Evolutionary conservation across 345 rosid genomes (phyloP), one percentile per base, ranked within the genome.

Genomic region (Populus simonii): DNA sequence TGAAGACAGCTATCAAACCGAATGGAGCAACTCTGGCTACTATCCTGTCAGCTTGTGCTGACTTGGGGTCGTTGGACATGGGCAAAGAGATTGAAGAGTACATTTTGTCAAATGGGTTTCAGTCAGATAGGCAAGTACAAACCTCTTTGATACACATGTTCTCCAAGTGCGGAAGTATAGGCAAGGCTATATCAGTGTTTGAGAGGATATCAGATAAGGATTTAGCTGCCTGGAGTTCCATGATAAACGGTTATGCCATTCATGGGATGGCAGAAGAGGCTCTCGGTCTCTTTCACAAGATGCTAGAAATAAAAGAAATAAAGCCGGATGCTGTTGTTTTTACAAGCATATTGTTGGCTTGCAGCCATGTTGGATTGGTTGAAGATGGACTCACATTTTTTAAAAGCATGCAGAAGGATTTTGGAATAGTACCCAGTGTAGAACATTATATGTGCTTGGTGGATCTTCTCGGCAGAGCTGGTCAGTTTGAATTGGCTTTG

Each of bases 381-480:
- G 74, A 78, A 17, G 79, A 82, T 25, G 85, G 85, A 16, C 23
- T 82, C 79, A 71, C 6, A 25, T 78, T 53, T 39, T 82, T 66
- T 12, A 15, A 41, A 35, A 67, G 76, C 69, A 78, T 82, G 84
- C 70, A 78, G 62, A 74, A 66, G 23, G 79, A 82, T 66, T 78
- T 66, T 75, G 84, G 79, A 65, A 74, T 82, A 38, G 70, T 66
- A 82, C 82, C 85, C 16, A 70, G 76, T 29, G 16, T 82, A 55
- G 85, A 82, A 75, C 85, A 78, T 57, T 82, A 71, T 57, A 66
- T 72, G 17, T 78, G 84, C 79, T 78, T 82, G 84, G 76, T 78
- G 22, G 84, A 82, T 78, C 79, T 82, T 74, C 84, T 78, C 22
- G 73, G 84, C 13, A 65, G 85, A 78, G 81, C 85, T 59, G 85